These are phyloP conservation scores for Cryptococcus sp. DNA, from an alignment of 1,284 basidiomycete genomes.

Conservation along the genomic window DNA sequence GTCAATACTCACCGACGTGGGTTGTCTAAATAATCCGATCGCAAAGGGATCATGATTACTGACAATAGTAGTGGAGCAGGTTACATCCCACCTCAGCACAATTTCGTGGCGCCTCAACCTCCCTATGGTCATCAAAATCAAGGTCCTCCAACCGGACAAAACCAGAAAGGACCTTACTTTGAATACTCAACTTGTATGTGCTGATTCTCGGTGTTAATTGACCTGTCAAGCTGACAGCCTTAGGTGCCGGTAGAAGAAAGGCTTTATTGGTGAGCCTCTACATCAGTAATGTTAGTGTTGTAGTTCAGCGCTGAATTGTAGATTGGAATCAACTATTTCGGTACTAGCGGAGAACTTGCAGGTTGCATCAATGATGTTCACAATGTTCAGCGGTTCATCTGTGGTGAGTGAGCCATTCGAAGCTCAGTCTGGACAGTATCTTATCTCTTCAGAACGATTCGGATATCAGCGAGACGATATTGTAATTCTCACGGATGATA, in stretches of 20 bases:
- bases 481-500: constrained; percentile 79
- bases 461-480: constrained; percentile 76
- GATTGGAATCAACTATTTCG: constrained; percentile 47
- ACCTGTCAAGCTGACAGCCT: background rate
- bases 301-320: constrained; percentile 3
- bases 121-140: background rate
- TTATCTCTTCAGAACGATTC: constrained; percentile 48
- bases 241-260: constrained; percentile 64
- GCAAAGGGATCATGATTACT: background rate
- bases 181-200: constrained; percentile 72
- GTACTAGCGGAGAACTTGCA: constrained; percentile 29
- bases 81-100: constrained; percentile 12
- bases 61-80: constrained; percentile 13
- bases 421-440: background rate
- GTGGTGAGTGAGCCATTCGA: constrained; percentile 48
- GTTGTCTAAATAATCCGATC: background rate
- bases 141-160: background rate
- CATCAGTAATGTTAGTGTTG: background rate
- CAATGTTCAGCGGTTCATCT: constrained; percentile 70
- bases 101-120: background rate
- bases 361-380: constrained; percentile 87
- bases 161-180: constrained; percentile 56
- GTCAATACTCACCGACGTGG: constrained; percentile 19
- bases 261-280: constrained; percentile 53
- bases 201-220: background rate